phyloP scores from a whole-genome alignment of 257 asterid species.

The Marsdenia floribunda region DNA sequence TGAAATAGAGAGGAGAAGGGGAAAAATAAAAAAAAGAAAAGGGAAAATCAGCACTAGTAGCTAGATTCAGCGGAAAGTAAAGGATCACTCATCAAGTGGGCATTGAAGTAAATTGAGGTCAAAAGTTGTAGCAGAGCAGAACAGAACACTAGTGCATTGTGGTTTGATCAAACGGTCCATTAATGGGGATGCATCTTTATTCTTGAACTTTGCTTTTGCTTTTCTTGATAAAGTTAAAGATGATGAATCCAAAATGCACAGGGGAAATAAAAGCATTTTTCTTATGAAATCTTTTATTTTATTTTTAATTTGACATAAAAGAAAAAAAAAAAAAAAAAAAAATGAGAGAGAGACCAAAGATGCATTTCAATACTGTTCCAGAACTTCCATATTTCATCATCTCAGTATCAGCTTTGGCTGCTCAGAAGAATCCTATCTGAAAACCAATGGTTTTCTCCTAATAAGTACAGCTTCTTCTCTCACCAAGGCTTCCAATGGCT shows the following conservation, averaged over 20 bases:
- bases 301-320: too few species aligned
- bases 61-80: constrained; percentile 9
- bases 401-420: not conserved
- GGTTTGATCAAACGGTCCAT: constrained; percentile 18
- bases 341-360: constrained; percentile 11
- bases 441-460: constrained; percentile 7
- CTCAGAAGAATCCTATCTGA: constrained; percentile 12
- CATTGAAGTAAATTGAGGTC: constrained; percentile 14
- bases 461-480: not conserved
- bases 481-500: constrained; percentile 21
- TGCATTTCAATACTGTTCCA: constrained; percentile 18
- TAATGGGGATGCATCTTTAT: constrained; percentile 31
- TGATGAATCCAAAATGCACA: constrained; percentile 29
- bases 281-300: not conserved
- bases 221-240: constrained; percentile 39
- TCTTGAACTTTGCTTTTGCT: constrained; percentile 34
- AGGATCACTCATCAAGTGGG: constrained; percentile 12
- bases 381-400: constrained; percentile 11
- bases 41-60: not conserved
- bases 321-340: not conserved
- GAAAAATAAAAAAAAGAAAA: not conserved
- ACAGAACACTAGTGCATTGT: constrained; percentile 7
- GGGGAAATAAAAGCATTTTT: not conserved
- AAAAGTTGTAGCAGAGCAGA: constrained; percentile 6
- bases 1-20: not conserved